Evolutionary conservation across 106 monocot species (phyloP), one percentile per base, ranked within the genome.

Genomic region (Acorus calamus): DNA sequence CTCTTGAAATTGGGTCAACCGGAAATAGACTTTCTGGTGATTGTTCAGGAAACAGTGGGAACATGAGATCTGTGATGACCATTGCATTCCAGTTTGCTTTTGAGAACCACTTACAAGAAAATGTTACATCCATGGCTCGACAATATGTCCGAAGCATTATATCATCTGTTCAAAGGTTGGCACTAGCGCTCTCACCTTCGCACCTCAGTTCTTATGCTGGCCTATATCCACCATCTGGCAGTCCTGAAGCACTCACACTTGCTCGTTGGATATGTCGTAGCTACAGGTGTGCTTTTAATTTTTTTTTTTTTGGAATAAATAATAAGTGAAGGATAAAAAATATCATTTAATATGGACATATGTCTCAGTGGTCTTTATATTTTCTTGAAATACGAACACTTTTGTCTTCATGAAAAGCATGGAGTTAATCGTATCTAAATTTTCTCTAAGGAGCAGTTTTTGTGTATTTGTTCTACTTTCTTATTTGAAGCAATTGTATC

Each of bases 1-100:
- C 88, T 68, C 84, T 88, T 76, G 88, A 88, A 69, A 64, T 81
- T 61, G 79, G 81, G 54, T 9, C 78, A 47, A 51, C 71, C 5
- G 71, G 65, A 63, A 73, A 45, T 61, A 76, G 64, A 66, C 64
- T 65, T 9, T 42, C 63, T 65, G 59, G 67, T n/a, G 62, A 67
- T 62, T 44, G 28, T 51, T 47, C 69, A 54, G 69, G 63, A 4
- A 69, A n/a, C 52, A 52, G 14, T 62, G 65, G 72, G 0, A 56
- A 56, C 54, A 55, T 63, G 60, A 84, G 70, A 59, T 88, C 81
- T 54, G 81, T 88, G 10, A 69, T 88, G 78, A 84, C 84, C 7
- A 71, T 88, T 42, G 84, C 81, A 48, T 84, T 88, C 57, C 88
- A 88, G 66, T 88, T 88, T 73, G 76, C 78, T 51, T 88, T 78